Percentiles rank a stretch among this genome's conserved stretches.
Evolutionary conservation across 331 rosid genomes (phyloP).

Genomic region (Erythrophleum ivorense): DNA sequence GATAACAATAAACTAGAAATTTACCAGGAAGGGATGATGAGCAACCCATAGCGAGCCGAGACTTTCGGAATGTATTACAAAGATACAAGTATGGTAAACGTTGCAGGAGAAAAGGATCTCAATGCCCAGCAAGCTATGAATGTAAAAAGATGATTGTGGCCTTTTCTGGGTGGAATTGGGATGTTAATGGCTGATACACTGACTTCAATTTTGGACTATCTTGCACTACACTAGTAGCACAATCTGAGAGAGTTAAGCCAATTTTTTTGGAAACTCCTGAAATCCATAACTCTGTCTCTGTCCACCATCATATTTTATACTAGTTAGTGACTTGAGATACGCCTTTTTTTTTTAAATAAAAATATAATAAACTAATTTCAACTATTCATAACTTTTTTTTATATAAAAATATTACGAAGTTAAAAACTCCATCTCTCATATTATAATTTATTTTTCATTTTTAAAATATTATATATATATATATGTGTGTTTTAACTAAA

Average conservation of each 20-base stretch:
- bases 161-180: conserved; percentile 25
- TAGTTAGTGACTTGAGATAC: too few species aligned
- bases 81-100: background rate
- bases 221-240: background rate
- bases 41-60: conserved; percentile 71
- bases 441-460: too few species aligned
- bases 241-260: background rate
- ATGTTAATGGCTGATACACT: conserved; percentile 33
- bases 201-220: conserved; percentile 8
- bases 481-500: too few species aligned
- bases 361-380: too few species aligned
- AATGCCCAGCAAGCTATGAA: background rate
- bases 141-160: background rate
- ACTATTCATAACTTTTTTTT: too few species aligned
- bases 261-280: background rate
- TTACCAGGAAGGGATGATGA: conserved; percentile 83
- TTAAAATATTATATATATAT: too few species aligned
- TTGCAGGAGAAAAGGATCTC: background rate
- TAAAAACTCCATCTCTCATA: too few species aligned
- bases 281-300: too few species aligned
- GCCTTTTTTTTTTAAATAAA: too few species aligned
- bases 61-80: background rate
- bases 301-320: background rate
- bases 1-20: background rate
- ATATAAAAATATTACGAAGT: too few species aligned